Evolutionary conservation across 1,139 yeast genomes (phyloP).

Genomic region (Candida sanyaensis): DNA sequence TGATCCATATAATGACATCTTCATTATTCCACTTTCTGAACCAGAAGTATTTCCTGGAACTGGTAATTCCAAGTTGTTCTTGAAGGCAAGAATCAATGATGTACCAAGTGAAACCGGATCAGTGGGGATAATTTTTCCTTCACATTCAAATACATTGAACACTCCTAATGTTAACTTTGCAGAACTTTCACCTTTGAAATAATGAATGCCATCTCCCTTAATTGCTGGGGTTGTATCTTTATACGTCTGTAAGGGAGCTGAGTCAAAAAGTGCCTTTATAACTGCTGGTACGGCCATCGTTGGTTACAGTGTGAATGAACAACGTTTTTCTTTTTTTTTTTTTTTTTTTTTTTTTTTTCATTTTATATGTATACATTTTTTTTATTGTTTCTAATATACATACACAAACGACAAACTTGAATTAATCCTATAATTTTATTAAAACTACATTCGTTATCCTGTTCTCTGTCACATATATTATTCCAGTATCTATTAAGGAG

Average conservation of each 20-base stretch:
- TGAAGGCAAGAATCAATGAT: conserved; percentile 33
- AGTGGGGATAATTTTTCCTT: conserved; percentile 29
- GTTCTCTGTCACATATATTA: background rate
- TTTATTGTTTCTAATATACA: conserved; percentile 1
- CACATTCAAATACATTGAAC: conserved; percentile 31
- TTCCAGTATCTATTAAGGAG: background rate
- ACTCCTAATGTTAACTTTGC: conserved; percentile 40
- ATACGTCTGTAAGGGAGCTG: conserved; percentile 46
- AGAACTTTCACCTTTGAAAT: conserved; percentile 15
- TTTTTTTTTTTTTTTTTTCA: background rate
- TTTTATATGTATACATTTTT: background rate
- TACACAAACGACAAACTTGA: background rate
- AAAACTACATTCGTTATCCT: background rate
- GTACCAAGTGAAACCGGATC: conserved; percentile 48
- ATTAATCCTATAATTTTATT: background rate
- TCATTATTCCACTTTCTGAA: conserved; percentile 22
- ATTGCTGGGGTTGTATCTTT: conserved; percentile 29
- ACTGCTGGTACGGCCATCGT: conserved; percentile 38
- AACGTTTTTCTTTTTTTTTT: background rate
- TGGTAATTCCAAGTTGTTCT: conserved; percentile 36
- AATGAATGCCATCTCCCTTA: conserved; percentile 17
- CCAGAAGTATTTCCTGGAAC: conserved; percentile 4
- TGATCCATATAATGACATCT: conserved; percentile 40
- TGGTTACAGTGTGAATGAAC: background rate
- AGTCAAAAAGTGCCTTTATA: conserved; percentile 45